These are phyloP conservation scores for Creolimax fragrantissima DNA, from an alignment of 78 protist species.

Conservation along the genomic window DNA sequence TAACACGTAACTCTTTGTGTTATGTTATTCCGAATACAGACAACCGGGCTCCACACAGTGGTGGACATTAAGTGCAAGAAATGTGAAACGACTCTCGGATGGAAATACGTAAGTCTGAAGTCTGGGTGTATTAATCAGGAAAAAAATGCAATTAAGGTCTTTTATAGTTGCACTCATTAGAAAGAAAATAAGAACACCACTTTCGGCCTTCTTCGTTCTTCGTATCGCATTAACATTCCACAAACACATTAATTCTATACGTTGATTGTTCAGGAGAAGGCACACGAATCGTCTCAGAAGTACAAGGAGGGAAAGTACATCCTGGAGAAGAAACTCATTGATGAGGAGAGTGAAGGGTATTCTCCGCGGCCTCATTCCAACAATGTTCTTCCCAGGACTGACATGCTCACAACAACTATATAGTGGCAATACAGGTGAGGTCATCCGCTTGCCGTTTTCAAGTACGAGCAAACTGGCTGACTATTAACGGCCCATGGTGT, in stretches of 20 bases:
- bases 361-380: no score
- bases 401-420: no score
- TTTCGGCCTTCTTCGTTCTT: no score
- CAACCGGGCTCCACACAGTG: constrained; percentile 55
- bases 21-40: neutral
- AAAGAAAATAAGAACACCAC: no score
- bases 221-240: neutral
- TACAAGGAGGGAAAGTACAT: constrained; percentile 64
- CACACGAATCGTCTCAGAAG: constrained; percentile 52
- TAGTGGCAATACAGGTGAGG: no score
- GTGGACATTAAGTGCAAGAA: constrained; percentile 43
- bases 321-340: constrained; percentile 45
- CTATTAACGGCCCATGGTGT: no score
- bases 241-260: no score
- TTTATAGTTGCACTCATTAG: no score
- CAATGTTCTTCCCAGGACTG: no score
- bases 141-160: neutral
- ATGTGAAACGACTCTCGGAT: constrained; percentile 40
- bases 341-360: neutral
- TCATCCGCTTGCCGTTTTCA: no score
- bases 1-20: neutral
- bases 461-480: no score
- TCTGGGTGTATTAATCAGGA: neutral
- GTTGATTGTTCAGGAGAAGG: no score
- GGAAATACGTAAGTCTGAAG: constrained; percentile 35